A percentile compares a stretch with the other conserved stretches of the same genome.
Evolutionary conservation across 192 early-diverging fungal genomes (phyloP).

Genomic region (Piromyces sp.): DNA sequence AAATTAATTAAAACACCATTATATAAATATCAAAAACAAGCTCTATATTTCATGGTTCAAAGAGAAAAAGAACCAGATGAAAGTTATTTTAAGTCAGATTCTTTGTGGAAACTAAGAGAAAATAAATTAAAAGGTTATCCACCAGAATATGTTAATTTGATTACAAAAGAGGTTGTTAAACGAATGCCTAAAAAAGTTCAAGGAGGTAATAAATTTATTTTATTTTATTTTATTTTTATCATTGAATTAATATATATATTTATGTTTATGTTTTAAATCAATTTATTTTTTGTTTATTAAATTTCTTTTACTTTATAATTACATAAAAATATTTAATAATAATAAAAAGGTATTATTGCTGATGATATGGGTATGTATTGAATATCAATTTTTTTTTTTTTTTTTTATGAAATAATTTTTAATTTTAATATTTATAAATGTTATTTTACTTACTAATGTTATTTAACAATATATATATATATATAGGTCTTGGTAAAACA

Average conservation of each 20-base stretch:
- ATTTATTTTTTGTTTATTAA: too few species aligned
- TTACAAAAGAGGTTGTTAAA: not conserved
- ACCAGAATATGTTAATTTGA: not conserved
- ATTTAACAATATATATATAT: too few species aligned
- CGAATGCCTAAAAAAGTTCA: not conserved
- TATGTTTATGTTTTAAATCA: too few species aligned
- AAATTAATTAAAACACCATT: slow-evolving; percentile 29
- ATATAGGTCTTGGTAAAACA: not conserved
- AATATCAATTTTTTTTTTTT: too few species aligned
- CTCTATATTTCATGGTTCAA: slow-evolving; percentile 57
- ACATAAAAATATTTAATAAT: too few species aligned
- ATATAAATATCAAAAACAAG: slow-evolving; percentile 69
- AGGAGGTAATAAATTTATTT: not conserved
- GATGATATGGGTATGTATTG: not conserved
- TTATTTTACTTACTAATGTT: too few species aligned
- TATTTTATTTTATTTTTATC: too few species aligned
- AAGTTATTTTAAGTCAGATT: not conserved
- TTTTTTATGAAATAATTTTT: too few species aligned
- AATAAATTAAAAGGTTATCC: not conserved
- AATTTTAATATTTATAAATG: too few species aligned
- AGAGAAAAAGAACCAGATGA: slow-evolving; percentile 46
- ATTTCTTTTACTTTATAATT: too few species aligned
- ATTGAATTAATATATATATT: too few species aligned
- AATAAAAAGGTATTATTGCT: not conserved
- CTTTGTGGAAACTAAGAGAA: not conserved